Base-by-base conservation (phyloP, 768 basidiomycete genomes). In the Russula earlei region DNA sequence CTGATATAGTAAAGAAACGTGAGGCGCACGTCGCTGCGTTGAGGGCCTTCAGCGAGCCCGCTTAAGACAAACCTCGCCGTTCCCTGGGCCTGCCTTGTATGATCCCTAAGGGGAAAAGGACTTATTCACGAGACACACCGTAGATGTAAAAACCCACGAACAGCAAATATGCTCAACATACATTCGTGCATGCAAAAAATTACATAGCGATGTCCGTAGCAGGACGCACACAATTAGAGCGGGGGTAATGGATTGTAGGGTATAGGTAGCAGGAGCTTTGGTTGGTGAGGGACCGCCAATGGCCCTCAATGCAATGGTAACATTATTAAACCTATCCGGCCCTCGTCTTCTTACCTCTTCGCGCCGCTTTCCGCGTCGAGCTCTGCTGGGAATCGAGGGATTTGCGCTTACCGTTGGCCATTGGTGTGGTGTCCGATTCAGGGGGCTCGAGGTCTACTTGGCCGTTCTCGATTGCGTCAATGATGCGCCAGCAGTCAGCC, bases 401-500 rank as follows among this genome's bases (percentile, higher is more conserved):
- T 17, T 58, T 54, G 25, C 56, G 52, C 17, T 53, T 54, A n/a
- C 52, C 31, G 6, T 34, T 36, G 24, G 20, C 19, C 20, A 1
- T 40, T 11, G 29, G 1, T n/a, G 1, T 19, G 9, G 7, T 12
- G 1, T 8, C 17, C 37, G 56, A 17, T 22, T 2, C 1, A 24
- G 17, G 20, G 9, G 38, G 44, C n/a, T 42, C 33, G 36, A 55
- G 42, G 12, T 58, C 55, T 1, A 63, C 27, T 24, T 52, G 38
- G 19, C 57, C 50, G 5, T 67, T 67, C 19, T 74, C 66, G 34
- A 71, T 55, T 14, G 62, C 62, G 17, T 77, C 69, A 54, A 87
- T 74, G 62, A 78, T 72, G 10, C 63, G 65, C 85, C 86, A 87
- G 54, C 88, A 67, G 11, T 74, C 74, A 48, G 71, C 75, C 41